Evolutionary conservation across 73 alveolate genomes (phyloP), one percentile per base, ranked within the genome.

Genomic region (Blepharisma japonicum): DNA sequence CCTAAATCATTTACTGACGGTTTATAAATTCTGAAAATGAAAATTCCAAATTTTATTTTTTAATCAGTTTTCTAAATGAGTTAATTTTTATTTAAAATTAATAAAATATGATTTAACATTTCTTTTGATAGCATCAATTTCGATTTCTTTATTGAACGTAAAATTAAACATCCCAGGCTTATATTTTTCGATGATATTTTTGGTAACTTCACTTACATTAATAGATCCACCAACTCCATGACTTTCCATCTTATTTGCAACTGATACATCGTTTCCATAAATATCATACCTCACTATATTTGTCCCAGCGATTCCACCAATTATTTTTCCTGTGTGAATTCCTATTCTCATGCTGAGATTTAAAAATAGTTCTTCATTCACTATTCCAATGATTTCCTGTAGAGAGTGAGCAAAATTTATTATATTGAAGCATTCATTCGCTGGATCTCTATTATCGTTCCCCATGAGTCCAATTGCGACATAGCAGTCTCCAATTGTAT

Each of bases 401-500:
- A 61, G 46, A 14, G 74, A 14, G 11, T 61, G 2, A 0, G 74
- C 74, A 25, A 61, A 61, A 8, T 20, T 20, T 18, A 61, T 4
- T 9, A 61, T 39, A 25, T 61, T 61, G 0, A 14, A n/a, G 14
- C 47, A n/a, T 25, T 61, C 74, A 2, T 25, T 14, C n/a, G 74
- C 74, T 18, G 74, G 74, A 48, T 18, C 47, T 61, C 74, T 14
- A 2, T 61, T 61, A 11, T 25, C 47, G 4, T 70, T 45, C 2
- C 55, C 98, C 46, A 87, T 93, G 47, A 88, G 90, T 18, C 99
- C 99, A 89, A 94, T 81, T 51, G 92, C 95, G 3, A 96, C 99
- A 77, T 96, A 96, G 79, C 98, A 93, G 83, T 96, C 99, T 0
- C 99, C 99, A n/a, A 96, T 96, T 6, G 99, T 96, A 77, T 91